Percentiles rank a stretch among this genome's conserved stretches.
These are phyloP conservation scores for Botrytis porri DNA, from an alignment of 2,329 filamentous ascomycete genomes.

Conservation along the genomic window DNA sequence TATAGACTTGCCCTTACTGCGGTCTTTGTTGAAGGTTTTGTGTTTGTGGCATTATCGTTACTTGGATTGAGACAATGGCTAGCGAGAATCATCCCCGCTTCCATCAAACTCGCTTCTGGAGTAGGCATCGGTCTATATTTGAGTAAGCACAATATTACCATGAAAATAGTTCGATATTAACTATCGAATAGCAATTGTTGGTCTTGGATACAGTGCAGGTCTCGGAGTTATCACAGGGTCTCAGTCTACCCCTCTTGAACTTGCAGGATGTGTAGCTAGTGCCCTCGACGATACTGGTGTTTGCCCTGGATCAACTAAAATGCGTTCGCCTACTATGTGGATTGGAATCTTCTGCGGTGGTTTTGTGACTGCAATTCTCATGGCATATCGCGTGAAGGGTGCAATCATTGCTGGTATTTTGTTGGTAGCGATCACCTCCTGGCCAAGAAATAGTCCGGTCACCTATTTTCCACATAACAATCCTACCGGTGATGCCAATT, in stretches of 20 bases:
- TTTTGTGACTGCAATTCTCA: constrained; percentile 72
- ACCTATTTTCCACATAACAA: constrained; percentile 83
- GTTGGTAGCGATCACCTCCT: constrained; percentile 83
- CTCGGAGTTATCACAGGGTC: constrained; percentile 74
- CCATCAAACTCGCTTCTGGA: constrained; percentile 82
- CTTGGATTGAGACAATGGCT: constrained; percentile 86
- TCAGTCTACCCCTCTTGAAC: constrained; percentile 64
- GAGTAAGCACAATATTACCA: neutral
- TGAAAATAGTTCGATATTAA: neutral
- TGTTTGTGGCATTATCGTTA: constrained; percentile 76
- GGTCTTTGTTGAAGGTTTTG: constrained; percentile 83
- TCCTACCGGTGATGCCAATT: constrained; percentile 62
- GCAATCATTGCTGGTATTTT: constrained; percentile 81
- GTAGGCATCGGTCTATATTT: constrained; percentile 80
- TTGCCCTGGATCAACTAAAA: constrained; percentile 64
- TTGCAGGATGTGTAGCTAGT: constrained; percentile 57
- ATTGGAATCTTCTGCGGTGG: constrained; percentile 85
- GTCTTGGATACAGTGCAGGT: constrained; percentile 75
- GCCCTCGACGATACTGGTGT: constrained; percentile 45
- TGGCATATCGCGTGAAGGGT: constrained; percentile 84
- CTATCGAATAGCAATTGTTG: constrained; percentile 54
- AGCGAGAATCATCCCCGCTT: constrained; percentile 77
- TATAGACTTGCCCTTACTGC: constrained; percentile 77
- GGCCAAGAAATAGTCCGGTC: constrained; percentile 74
- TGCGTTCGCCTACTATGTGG: constrained; percentile 83